Base-by-base conservation (phyloP, 2,329 filamentous ascomycete genomes). In the Penicillium sp. region DNA sequence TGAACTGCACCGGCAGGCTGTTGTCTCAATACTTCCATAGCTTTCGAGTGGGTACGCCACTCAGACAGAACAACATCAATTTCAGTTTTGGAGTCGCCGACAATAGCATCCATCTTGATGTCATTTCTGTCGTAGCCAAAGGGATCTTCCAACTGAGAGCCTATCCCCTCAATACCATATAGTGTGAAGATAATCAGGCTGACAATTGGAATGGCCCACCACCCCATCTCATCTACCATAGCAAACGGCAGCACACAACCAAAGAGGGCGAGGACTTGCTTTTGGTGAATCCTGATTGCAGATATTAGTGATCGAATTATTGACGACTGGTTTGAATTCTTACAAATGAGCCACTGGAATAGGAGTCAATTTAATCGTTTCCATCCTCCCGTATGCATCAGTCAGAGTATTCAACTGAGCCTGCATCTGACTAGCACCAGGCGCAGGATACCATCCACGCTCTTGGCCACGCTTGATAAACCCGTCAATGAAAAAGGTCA, bases 51-150 rank as follows among this genome's bases (percentile, higher is more conserved):
- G 32, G 62, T 71, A 61, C 75, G 77, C 84, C 84, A 87, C 66
- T 85, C 83, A 13, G 78, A 76, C 23, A 86, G 63, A 61, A 86
- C 68, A 7, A 84, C 83, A 58, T 78, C 77, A 16, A 84, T 78
- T 69, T 87, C 84, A 36, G 76, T 76, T 55, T 81, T 73, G 40
- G 82, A 74, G 65, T 87, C 84, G 59, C 84, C 83, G 2, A 83
- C 81, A 46, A 87, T 81, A 3, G 82, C 83, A 67, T 87, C 84
- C 79, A 87, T 84, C 65, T 86, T 86, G 70, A 87, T 87, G 65
- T 87, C 84, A 53, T 85, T 86, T 63, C 80, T 78, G 59, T 85
- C 84, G 52, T 84, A 84, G 2, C 84, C 84, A 65, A 87, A 87
- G 1, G 84, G 84, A 65, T 87, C 84, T 65, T 87, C 84, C 1